Evolutionary conservation across 2,329 filamentous ascomycete species (phyloP), one percentile per base, ranked within the genome.

Genomic region (Grosmannia serpens): DNA sequence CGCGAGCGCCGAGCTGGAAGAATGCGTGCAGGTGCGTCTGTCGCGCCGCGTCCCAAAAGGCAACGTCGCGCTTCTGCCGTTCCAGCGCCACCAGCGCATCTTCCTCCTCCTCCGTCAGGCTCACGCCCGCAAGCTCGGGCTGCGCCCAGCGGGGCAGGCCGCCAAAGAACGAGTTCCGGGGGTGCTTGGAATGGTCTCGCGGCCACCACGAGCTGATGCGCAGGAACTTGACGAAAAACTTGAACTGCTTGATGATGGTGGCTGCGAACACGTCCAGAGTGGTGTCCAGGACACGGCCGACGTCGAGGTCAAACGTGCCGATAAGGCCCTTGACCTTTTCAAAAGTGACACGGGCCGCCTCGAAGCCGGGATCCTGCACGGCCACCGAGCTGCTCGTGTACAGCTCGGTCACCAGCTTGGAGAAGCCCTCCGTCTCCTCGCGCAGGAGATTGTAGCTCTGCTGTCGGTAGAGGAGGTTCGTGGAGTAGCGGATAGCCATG

Each of bases 201-300:
- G 94, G 94, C 94, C 94, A 99, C 94, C 94, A 99, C 27, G 92
- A 95, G 74, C 92, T 97, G 60, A 86, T 85, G 59, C 92, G 82
- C 27, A 99, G 77, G 53, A 97, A 85, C 69, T 95, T 96, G 69
- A 97, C 87, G 67, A 96, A 97, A 73, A 97, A 99, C 35, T 87
- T 85, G 69, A 87, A 91, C 64, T 96, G 90, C 68, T 95, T 95
- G 66, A 99, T 89, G 56, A 99, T 81, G 1, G 95, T 87, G 15
- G 91, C 90, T 1, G 94, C 94, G 68, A 95, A 96, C 35, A 97
- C 91, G 68, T 99, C 94, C 22, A 99, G 79, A 0, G 91, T 95
- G 26, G 97, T 90, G 70, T 99, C 94, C 13, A 99, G 79, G 5
- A 95, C 92, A 67, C 95, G 84, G 54, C 94, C 95, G 44, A 96